Evolutionary conservation across 2,329 filamentous ascomycete species (phyloP), one percentile per base, ranked within the genome.

Genomic region (Penicillium thymicola): DNA sequence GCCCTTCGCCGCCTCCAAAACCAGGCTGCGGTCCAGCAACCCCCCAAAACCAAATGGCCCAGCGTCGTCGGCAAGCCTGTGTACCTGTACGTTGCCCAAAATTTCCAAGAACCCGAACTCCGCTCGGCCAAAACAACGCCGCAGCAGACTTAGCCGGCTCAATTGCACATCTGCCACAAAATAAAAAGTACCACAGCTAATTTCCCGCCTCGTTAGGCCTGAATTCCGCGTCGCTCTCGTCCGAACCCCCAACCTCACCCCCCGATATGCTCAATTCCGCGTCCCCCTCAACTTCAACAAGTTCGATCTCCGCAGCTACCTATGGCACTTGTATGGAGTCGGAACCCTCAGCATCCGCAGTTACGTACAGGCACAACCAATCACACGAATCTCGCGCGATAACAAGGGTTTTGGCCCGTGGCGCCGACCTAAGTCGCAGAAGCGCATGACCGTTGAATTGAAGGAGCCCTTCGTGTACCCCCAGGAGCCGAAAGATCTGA

Each of bases 401-500:
- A 44, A 69, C 62, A 40, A 75, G 65, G 72, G 73, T 58, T 79
- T 75, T 67, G 81, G 82, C 59, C 81, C 81, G 60, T 86, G 85
- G 80, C 87, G 85, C 74, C 85, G 93, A 25, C 89, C 89, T 27
- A 81, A 83, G 62, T 79, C 86, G 48, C 82, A 87, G 69, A 99
- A 99, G 83, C 89, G 87, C 75, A 99, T 99, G 94, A 96, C 89
- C 41, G 90, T 95, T 43, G 90, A 97, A 80, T 84, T 99, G 78
- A 85, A 82, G 59, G 79, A 87, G 78, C 90, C 92, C 5, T 99
- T 99, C 78, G 85, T 89, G 55, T 97, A 90, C 89, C 94, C 94
- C 1, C 82, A 85, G 62, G 74, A 79, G 63, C 89, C 90, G 5
- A 75, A 80, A 62, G 82, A 88, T 70, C 78, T 84, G 59, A 72